Evolutionary conservation across 805 yeast genomes (phyloP), one percentile per base, ranked within the genome.

Genomic region (Wickerhamiella qilinensis): DNA sequence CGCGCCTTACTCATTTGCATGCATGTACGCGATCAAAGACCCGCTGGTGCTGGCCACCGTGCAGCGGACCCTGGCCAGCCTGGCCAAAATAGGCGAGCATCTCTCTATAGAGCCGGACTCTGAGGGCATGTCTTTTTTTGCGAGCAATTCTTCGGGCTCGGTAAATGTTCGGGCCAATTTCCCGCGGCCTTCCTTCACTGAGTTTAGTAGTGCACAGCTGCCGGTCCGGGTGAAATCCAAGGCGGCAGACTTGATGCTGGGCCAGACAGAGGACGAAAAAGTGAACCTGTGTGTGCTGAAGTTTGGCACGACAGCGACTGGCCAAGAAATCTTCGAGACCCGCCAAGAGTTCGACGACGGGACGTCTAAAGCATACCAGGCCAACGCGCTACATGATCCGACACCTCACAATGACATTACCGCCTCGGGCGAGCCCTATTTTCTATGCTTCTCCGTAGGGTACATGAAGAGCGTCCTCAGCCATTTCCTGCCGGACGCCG

Each of bases 381-480:
- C 38, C 14, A 33, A 38, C 20, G 36, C 46, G 25, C 30, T 46
- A 29, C 33, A 44, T 18, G 38, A 18, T 22, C 37, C 30, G 8
- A 14, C 29, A 4, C n/a, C 22, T 3, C 37, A 11, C 3, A 14
- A 5, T 14, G 36, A 32, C 19, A 37, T 33, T 31, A 15, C 46
- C 20, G 43, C 35, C 17, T 47, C 47, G 24, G 38, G 42, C 18
- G 42, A 46, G n/a, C 38, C 46, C 14, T 44, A 44, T 20, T 46
- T 42, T 21, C 29, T 28, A 18, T 30, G 14, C 30, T 14, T 33
- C 18, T 14, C 30, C 11, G 19, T 33, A 20, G 34, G 25, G 9
- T 28, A 27, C 33, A 34, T 38, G 25, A 32, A 33, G 15, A 19
- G 19, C 11, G 25, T 38, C 20, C 21, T 38, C 28, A 15, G 31